Base-by-base conservation (phyloP, 306 rosid species). In the Pueraria montana region DNA sequence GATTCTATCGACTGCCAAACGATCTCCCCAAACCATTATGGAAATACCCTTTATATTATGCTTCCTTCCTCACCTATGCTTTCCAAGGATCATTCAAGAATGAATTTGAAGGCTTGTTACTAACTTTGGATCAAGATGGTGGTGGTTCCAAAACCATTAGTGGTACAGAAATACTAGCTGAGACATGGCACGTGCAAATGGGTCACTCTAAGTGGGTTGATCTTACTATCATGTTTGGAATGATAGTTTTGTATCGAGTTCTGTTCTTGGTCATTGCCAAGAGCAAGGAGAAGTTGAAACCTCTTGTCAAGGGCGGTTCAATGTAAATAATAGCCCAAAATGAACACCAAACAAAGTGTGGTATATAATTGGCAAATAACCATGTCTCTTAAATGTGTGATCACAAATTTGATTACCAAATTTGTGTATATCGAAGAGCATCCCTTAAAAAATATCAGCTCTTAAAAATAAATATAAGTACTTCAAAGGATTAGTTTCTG, bases 81-180 rank as follows among this genome's bases (percentile, higher is more conserved):
- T 85, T 67, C n/a, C 94, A 92, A 82, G 94, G 97, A 50, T 62
- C 86, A 80, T 87, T 85, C 76, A 89, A 92, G 87, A 92, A 91
- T 17, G 97, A 92, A 42, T 91, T 89, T 81, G 82, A 75, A 23
- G 94, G 92, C 3, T 46, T 77, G 11, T 12, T 4, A 8, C 82
- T 86, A 56, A 71, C 26, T 10, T 23, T 27, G 16, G 32, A 61
- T 8, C 58, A 66, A 52, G 46, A 10, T 27, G 87, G 70, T 27
- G 40, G 49, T 3, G 2, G n/a, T n/a, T n/a, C 24, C 11, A 36
- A 4, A 34, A 14, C 14, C 23, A 10, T 83, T 0, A 65, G 71
- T 11, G 94, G 93, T 5, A 87, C 86, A 8, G 27, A 82, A 17
- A 73, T 91, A 55, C 23, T 93, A 43, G 63, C 21, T 34, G 81